Conservation (phyloP, 257 asterid species). For the Penstemon barbatus region DNA sequence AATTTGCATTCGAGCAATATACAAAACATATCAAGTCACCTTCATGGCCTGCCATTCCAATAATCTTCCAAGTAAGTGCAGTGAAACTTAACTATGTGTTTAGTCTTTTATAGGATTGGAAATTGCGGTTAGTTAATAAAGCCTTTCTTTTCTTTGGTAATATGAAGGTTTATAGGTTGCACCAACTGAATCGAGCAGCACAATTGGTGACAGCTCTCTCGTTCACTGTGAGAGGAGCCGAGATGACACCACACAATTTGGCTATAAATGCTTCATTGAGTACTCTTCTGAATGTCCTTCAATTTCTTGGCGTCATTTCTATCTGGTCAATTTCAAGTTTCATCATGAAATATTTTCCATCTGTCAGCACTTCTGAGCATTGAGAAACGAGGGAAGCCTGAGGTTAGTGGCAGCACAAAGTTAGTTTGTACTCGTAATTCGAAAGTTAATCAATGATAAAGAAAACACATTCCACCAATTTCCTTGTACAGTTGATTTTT, state of each 20-base stretch:
- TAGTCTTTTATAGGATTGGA: not conserved
- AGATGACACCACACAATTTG: slow-evolving; percentile 85
- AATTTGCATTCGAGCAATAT: slow-evolving; percentile 85
- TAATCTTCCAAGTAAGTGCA: slow-evolving; percentile 76
- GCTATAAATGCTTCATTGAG: slow-evolving; percentile 79
- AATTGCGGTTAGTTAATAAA: slow-evolving; percentile 14
- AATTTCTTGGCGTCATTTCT: slow-evolving; percentile 80
- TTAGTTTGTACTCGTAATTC: not conserved
- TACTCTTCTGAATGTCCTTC: slow-evolving; percentile 78
- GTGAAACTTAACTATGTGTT: slow-evolving; percentile 2
- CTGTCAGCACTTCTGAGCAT: slow-evolving; percentile 38
- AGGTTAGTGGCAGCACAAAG: too few species aligned
- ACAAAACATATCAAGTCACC: slow-evolving; percentile 73
- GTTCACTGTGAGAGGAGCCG: slow-evolving; percentile 90
- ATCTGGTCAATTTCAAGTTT: slow-evolving; percentile 96
- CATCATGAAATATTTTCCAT: slow-evolving; percentile 69
- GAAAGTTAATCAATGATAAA: slow-evolving; percentile 16
- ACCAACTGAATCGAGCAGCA: slow-evolving; percentile 94
- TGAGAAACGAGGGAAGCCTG: slow-evolving; percentile 16
- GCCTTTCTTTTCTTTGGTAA: not conserved
- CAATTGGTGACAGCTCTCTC: slow-evolving; percentile 93
- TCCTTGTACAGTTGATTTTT: not conserved
- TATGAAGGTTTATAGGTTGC: slow-evolving; percentile 80
- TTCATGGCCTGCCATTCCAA: slow-evolving; percentile 81
- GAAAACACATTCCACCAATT: slow-evolving; percentile 1